Conservation (phyloP, 2,329 filamentous ascomycete species). For the Pseudocercospora macadamiae region DNA sequence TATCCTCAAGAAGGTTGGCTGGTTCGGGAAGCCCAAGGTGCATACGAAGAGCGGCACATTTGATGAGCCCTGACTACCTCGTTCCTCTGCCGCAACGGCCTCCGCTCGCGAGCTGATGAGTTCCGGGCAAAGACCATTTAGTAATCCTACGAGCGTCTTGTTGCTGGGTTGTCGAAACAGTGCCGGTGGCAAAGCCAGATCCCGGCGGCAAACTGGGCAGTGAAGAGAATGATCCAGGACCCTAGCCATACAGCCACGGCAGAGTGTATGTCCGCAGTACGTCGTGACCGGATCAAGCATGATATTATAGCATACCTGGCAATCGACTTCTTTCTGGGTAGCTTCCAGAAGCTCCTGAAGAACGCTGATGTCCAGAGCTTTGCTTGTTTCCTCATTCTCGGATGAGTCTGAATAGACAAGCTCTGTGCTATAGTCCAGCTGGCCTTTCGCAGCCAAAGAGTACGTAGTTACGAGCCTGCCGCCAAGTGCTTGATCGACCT, state of each 20-base stretch:
- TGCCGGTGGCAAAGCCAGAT: constrained; percentile 58
- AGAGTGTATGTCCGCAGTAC: constrained; percentile 86
- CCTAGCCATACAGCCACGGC: constrained; percentile 74
- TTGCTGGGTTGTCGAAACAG: constrained; percentile 61
- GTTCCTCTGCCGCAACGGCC: constrained; percentile 61
- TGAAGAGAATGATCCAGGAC: constrained; percentile 75
- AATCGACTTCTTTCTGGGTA: constrained; percentile 74
- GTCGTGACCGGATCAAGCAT: constrained; percentile 84
- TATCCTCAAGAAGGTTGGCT: constrained; percentile 86
- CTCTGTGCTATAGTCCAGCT: constrained; percentile 55
- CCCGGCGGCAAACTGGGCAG: constrained; percentile 79
- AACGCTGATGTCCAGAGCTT: constrained; percentile 51
- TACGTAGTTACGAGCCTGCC: constrained; percentile 69
- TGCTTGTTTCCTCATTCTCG: constrained; percentile 41
- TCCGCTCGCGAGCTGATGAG: constrained; percentile 62
- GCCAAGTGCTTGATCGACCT: constrained; percentile 52
- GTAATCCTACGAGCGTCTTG: constrained; percentile 62
- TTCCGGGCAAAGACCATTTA: constrained; percentile 70
- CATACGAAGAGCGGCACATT: constrained; percentile 78
- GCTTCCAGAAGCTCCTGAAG: constrained; percentile 64
- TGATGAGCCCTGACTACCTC: constrained; percentile 57
- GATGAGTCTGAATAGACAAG: constrained; percentile 27
- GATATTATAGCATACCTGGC: constrained; percentile 82
- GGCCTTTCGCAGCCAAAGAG: constrained; percentile 63
- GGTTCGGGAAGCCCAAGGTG: constrained; percentile 76